Base-by-base conservation (phyloP, 2,329 filamentous ascomycete species). In the Arthrobotrys sphaeroides region DNA sequence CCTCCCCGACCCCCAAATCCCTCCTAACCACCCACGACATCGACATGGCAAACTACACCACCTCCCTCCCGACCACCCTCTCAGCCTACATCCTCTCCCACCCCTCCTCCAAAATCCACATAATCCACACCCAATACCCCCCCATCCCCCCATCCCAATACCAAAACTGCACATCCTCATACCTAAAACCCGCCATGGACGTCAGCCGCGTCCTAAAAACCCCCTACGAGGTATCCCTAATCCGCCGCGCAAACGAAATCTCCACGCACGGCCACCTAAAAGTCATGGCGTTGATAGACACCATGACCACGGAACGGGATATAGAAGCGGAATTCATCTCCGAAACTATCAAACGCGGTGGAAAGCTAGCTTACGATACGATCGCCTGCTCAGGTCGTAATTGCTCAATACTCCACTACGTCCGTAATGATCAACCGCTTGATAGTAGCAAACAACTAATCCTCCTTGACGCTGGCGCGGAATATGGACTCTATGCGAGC, bases 361-460 rank as follows among this genome's bases (percentile, higher is more conserved):
- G 92, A 2, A 85, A 88, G 59, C 92, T 96, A 84, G 90, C 94
- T 0, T 99, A 99, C 81, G 88, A 90, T 51, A 88, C 93, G n/a
- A 97, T 99, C 79, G 92, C 92, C 49, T 94, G 91, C 1, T 89
- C 91, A 0, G 94, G 94, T 0, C 81, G 85, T n/a, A 95, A 95
- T 80, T 93, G 91, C 4, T 89, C 91, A 12, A 94, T 91, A 0
- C 85, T 98, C 42, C 95, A 99, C 83, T 99, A 99, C 82, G 87
- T 88, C 45, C 88, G 87, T 62, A 98, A 99, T 81, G 86, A 96
- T 80, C 87, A 91, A 79, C 83, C 89, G 0, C 87, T 98, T 16
- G 83, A 84, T 1, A 88, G 90, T 24, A n/a, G n/a, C n/a, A 87
- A 90, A 69, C 88, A 94, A 80, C 86, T 94, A 28, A 84, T 98